Conservation (phyloP, 2,329 filamentous ascomycete species). For the Alternaria triticina region DNA sequence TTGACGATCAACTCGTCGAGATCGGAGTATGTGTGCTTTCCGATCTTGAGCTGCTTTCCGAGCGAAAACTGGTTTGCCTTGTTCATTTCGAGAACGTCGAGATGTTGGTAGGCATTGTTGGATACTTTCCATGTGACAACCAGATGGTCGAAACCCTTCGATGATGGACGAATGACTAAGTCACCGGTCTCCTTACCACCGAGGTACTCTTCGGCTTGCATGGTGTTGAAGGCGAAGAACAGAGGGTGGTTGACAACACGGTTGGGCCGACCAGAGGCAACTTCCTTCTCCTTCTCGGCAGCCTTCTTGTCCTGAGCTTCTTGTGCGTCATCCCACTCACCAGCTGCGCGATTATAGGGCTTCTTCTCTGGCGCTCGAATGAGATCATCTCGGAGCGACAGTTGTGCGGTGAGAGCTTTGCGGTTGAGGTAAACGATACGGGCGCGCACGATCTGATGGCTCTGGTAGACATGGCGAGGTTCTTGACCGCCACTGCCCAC, state of each 20-base stretch:
- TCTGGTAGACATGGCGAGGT: slow-evolving; percentile 70
- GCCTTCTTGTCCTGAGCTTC: slow-evolving; percentile 81
- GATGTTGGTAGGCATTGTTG: slow-evolving; percentile 95
- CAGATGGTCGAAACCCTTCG: slow-evolving; percentile 92
- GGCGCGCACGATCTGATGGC: slow-evolving; percentile 84
- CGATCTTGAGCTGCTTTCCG: slow-evolving; percentile 83
- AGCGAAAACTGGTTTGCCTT: slow-evolving; percentile 98
- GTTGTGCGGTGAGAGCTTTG: slow-evolving; percentile 80
- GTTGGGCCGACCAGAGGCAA: slow-evolving; percentile 82
- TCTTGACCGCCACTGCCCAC: slow-evolving; percentile 59
- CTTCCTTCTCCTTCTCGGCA: slow-evolving; percentile 83
- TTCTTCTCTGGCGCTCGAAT: slow-evolving; percentile 65
- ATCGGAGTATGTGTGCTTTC: slow-evolving; percentile 92
- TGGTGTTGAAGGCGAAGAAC: slow-evolving; percentile 90
- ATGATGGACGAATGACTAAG: slow-evolving; percentile 92
- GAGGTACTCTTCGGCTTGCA: slow-evolving; percentile 91
- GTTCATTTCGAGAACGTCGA: slow-evolving; percentile 94
- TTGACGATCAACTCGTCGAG: slow-evolving; percentile 96
- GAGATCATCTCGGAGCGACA: slow-evolving; percentile 83
- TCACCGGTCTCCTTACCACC: slow-evolving; percentile 86
- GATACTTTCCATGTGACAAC: slow-evolving; percentile 98
- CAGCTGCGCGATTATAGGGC: slow-evolving; percentile 70
- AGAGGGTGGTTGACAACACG: slow-evolving; percentile 97
- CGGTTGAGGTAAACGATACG: slow-evolving; percentile 89
- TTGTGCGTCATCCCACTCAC: slow-evolving; percentile 85